Percentiles rank a stretch among this genome's conserved stretches.
Conservation (phyloP, 257 asterid species). For the Scutellaria baicalensis region DNA sequence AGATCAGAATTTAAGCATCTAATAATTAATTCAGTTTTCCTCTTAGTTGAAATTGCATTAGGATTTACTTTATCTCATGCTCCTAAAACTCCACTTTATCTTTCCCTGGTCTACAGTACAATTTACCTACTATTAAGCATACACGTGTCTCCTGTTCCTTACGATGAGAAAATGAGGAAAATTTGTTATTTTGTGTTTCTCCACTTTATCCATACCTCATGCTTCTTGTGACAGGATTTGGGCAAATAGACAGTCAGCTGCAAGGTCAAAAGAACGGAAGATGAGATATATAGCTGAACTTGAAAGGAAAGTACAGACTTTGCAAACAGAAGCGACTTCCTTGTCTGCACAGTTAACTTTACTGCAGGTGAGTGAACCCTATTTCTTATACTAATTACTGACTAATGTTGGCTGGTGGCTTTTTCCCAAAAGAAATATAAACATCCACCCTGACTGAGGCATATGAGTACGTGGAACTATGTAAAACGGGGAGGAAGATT, state of each 20-base stretch:
- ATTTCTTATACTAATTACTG: neutral
- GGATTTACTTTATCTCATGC: neutral
- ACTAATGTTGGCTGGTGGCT: neutral
- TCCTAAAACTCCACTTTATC: neutral
- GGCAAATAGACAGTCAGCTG: constrained; percentile 99
- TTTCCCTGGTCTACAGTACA: neutral
- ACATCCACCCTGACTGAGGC: neutral
- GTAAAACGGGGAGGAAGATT: neutral
- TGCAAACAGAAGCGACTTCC: constrained; percentile 97
- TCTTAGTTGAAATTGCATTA: neutral
- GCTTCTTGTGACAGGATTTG: constrained; percentile 56
- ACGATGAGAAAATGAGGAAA: neutral
- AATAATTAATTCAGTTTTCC: neutral
- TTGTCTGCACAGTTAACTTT: constrained; percentile 87
- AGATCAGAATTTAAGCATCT: neutral
- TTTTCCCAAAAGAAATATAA: neutral
- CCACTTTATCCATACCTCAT: neutral
- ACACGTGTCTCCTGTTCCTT: neutral
- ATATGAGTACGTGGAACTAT: neutral
- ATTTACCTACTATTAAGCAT: neutral
- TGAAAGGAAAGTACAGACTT: constrained; percentile 91
- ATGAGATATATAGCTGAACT: constrained; percentile 97
- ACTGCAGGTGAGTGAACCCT: constrained; percentile 53
- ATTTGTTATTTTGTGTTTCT: neutral
- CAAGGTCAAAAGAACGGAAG: constrained; percentile 95